Conservation (phyloP, 2,329 filamentous ascomycete species). For the Nigrograna mackinnonii region DNA sequence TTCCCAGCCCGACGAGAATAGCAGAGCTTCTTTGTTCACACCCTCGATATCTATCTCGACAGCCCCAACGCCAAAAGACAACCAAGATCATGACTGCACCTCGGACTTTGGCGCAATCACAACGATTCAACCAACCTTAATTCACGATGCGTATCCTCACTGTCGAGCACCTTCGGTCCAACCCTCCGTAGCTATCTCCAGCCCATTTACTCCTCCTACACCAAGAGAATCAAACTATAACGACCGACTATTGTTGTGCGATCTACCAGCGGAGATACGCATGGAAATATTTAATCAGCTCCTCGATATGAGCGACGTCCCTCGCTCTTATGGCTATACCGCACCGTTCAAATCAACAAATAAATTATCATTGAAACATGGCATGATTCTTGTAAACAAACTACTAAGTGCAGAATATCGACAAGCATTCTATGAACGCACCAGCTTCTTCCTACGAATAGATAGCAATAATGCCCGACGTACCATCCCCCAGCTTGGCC, state of each 20-base stretch:
- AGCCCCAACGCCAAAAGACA: too few relatives aligned
- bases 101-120: too few relatives aligned
- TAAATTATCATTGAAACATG: constrained; percentile 6
- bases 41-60: too few relatives aligned
- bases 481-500: constrained; percentile 1
- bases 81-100: too few relatives aligned
- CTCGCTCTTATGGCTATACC: constrained; percentile 13
- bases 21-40: too few relatives aligned
- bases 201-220: background rate
- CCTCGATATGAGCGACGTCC: constrained; percentile 5
- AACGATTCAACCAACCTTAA: too few relatives aligned
- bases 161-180: too few relatives aligned
- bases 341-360: background rate
- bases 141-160: too few relatives aligned
- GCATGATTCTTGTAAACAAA: constrained; percentile 11
- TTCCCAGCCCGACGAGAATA: too few relatives aligned
- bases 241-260: constrained; percentile 2
- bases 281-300: constrained; percentile 11
- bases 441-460: constrained; percentile 20
- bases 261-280: constrained; percentile 13
- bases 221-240: background rate
- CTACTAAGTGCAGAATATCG: constrained; percentile 14
- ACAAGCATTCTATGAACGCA: constrained; percentile 18
- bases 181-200: too few relatives aligned
- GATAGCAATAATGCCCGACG: constrained; percentile 7